phyloP scores from a whole-genome alignment of 768 basidiomycete species.

The Mycena maculata region DNA sequence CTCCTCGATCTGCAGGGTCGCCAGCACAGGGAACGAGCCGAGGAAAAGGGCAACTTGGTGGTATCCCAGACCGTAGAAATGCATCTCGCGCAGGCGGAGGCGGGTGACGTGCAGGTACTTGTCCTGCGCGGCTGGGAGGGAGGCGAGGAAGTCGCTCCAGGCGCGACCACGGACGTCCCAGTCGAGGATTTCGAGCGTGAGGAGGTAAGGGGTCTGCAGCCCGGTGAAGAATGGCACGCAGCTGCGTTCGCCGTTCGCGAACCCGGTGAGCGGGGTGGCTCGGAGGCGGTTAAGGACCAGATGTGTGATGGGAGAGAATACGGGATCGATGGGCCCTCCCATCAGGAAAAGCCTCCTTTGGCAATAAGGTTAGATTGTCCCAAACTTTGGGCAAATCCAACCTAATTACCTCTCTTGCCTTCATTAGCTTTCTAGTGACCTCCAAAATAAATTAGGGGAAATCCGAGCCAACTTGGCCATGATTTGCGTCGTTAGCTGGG shows the following conservation, averaged over 20 bases:
- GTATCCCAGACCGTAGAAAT: not conserved
- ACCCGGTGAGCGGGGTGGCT: not conserved
- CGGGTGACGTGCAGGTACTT: not conserved
- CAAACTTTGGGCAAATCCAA: no score
- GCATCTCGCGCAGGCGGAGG: not conserved
- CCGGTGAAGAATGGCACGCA: slow-evolving; percentile 3
- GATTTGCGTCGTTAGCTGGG: no score
- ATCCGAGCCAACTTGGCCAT: no score
- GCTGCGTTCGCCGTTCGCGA: not conserved
- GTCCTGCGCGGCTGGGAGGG: not conserved
- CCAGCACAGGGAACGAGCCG: not conserved
- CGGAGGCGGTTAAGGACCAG: not conserved
- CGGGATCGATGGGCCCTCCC: not conserved
- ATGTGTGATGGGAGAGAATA: not conserved
- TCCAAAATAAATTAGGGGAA: no score
- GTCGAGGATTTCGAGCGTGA: not conserved
- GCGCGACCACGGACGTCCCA: not conserved
- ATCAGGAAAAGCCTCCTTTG: no score
- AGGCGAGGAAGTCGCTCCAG: slow-evolving; percentile 4
- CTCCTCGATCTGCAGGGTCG: not conserved
- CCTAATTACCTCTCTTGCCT: no score
- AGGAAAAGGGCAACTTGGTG: not conserved
- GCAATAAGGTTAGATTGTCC: no score
- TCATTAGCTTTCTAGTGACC: no score
- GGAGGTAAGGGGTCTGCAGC: not conserved